Conservation (phyloP, 2,329 filamentous ascomycete genomes). For the Leptographium radiaticola region DNA sequence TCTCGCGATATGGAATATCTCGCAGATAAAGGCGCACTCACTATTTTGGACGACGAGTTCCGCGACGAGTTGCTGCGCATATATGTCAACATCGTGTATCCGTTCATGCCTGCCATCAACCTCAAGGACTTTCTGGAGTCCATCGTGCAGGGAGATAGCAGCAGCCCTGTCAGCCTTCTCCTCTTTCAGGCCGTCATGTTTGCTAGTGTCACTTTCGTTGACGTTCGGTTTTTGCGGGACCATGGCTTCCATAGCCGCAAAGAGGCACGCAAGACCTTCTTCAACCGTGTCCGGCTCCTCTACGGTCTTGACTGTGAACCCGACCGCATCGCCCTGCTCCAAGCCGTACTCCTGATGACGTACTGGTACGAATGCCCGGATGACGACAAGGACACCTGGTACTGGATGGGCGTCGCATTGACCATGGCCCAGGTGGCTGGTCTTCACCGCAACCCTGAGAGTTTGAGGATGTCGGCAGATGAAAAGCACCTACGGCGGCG, state of each 20-base stretch:
- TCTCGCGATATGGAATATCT: conserved; percentile 44
- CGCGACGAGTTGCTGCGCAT: conserved; percentile 43
- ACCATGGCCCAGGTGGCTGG: conserved; percentile 58
- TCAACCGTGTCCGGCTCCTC: conserved; percentile 31
- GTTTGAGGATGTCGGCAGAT: conserved; percentile 40
- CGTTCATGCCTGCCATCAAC: conserved; percentile 53
- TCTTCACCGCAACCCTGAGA: conserved; percentile 52
- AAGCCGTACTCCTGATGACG: conserved; percentile 52
- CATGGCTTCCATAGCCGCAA: conserved; percentile 46
- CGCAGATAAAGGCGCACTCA: conserved; percentile 48
- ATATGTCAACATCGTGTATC: conserved; percentile 37
- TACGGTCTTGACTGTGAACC: conserved; percentile 59
- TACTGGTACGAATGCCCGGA: conserved; percentile 60
- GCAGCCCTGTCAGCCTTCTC: conserved; percentile 45
- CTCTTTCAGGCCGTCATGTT: conserved; percentile 24
- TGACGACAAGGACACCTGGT: conserved; percentile 59
- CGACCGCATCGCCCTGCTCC: conserved; percentile 53
- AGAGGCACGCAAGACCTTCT: conserved; percentile 52
- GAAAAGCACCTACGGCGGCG: conserved; percentile 48
- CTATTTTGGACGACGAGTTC: conserved; percentile 40
- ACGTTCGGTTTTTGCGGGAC: conserved; percentile 44
- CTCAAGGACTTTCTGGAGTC: conserved; percentile 19
- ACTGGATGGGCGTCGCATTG: conserved; percentile 58
- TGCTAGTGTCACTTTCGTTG: conserved; percentile 49
- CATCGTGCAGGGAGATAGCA: conserved; percentile 34